These are phyloP conservation scores for Jacaranda mimosifolia DNA, from an alignment of 257 asterid species.

Conservation along the genomic window DNA sequence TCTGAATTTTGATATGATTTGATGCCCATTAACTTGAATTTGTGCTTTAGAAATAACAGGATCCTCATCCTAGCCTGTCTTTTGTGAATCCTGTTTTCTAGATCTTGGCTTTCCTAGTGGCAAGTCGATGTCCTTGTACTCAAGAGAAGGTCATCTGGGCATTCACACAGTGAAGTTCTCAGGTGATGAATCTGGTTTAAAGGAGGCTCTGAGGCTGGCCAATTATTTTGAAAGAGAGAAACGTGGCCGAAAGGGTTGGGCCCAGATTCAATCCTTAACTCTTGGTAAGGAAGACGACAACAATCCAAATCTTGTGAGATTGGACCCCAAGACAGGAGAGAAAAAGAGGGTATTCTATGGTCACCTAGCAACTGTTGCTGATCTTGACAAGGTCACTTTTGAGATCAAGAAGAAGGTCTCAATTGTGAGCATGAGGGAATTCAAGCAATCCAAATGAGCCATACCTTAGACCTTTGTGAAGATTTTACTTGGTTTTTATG, in stretches of 20 bases:
- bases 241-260: conserved; percentile 77
- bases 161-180: conserved; percentile 76
- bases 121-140: conserved; percentile 81
- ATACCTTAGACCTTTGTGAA: not conserved
- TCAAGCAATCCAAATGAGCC: conserved; percentile 42
- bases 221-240: conserved; percentile 72
- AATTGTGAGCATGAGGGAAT: conserved; percentile 68
- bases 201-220: conserved; percentile 75
- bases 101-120: conserved; percentile 83
- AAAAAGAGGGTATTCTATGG: conserved; percentile 77
- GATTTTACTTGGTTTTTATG: conserved; percentile 16
- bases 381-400: conserved; percentile 77
- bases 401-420: conserved; percentile 82
- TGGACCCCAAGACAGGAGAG: conserved; percentile 70
- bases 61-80: conserved; percentile 32
- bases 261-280: conserved; percentile 57
- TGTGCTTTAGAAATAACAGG: conserved; percentile 7
- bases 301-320: conserved; percentile 73
- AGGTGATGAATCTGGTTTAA: conserved; percentile 67
- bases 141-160: conserved; percentile 88
- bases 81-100: conserved; percentile 48
- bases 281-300: conserved; percentile 72
- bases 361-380: conserved; percentile 76
- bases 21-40: not conserved
- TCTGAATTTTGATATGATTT: not conserved